A percentile compares a stretch with the other conserved stretches of the same genome.
Conservation (phyloP, 1,284 basidiomycete species). For the Mycena citricolor region DNA sequence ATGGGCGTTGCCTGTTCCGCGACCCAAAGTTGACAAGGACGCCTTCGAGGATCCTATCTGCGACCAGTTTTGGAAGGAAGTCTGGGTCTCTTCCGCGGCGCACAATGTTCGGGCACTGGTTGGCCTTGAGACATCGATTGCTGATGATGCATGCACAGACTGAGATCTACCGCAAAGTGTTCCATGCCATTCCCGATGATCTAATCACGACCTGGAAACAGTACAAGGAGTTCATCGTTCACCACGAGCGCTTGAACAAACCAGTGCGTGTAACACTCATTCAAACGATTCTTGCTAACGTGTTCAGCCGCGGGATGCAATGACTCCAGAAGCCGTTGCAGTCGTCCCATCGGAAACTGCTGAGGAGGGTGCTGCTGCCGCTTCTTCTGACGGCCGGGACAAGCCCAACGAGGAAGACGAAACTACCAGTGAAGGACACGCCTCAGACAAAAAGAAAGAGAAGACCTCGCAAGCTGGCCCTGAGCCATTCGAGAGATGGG, state of each 20-base stretch:
- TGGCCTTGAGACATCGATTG: slow-evolving; percentile 7
- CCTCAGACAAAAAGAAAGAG: slow-evolving; percentile 35
- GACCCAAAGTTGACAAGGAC: slow-evolving; percentile 72
- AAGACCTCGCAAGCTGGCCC: slow-evolving; percentile 41
- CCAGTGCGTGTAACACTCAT: slow-evolving; percentile 42
- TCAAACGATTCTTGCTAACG: slow-evolving; percentile 13
- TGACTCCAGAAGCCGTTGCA: slow-evolving; percentile 47
- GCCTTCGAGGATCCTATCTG: slow-evolving; percentile 86
- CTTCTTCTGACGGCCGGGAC: slow-evolving; percentile 21
- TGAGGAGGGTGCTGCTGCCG: slow-evolving; percentile 41
- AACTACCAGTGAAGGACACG: slow-evolving; percentile 25
- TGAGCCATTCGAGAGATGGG: slow-evolving; percentile 79
- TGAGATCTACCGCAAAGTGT: slow-evolving; percentile 91
- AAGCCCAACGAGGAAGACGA: slow-evolving; percentile 10
- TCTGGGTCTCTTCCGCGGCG: slow-evolving; percentile 83
- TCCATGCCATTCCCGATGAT: slow-evolving; percentile 90
- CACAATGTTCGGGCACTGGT: slow-evolving; percentile 67
- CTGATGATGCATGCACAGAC: slow-evolving; percentile 54
- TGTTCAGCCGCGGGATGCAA: slow-evolving; percentile 45
- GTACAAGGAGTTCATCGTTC: slow-evolving; percentile 81
- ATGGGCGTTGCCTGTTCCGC: slow-evolving; percentile 64
- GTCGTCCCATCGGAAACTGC: slow-evolving; percentile 59
- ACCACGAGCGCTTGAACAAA: slow-evolving; percentile 76
- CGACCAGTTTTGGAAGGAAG: slow-evolving; percentile 84
- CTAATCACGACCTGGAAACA: slow-evolving; percentile 91